Conservation (phyloP, 192 early-diverging fungal genomes). For the Obelidium mucronatum region DNA sequence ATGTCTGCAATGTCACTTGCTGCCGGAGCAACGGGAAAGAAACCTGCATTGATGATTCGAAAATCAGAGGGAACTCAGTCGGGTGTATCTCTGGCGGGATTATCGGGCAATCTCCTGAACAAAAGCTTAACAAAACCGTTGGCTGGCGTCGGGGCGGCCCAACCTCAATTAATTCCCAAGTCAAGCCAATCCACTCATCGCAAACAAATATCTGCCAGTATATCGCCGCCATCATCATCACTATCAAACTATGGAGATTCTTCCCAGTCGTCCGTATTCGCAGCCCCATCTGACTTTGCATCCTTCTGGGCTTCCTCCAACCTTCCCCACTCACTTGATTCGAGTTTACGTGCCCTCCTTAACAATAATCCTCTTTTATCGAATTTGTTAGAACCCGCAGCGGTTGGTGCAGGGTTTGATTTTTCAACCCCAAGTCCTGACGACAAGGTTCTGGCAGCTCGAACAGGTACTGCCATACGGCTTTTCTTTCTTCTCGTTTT, state of each 20-base stretch:
- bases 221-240: no score
- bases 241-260: no score
- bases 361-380: slow-evolving; percentile 37
- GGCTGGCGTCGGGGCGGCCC: no score
- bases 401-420: slow-evolving; percentile 51
- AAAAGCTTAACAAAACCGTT: not conserved
- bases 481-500: slow-evolving; percentile 45
- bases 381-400: slow-evolving; percentile 15
- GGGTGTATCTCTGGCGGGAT: no score
- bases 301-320: not conserved
- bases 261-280: slow-evolving; percentile 1
- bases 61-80: not conserved
- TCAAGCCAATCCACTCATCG: no score
- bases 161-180: not conserved
- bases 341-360: not conserved
- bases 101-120: not conserved
- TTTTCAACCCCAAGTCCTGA: slow-evolving; percentile 88
- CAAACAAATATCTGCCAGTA: no score
- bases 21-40: not conserved
- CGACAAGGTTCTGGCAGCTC: slow-evolving; percentile 74
- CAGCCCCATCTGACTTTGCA: not conserved
- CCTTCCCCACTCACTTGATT: not conserved
- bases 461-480: slow-evolving; percentile 45
- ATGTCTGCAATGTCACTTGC: slow-evolving; percentile 25
- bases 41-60: slow-evolving; percentile 14